phyloP scores from a whole-genome alignment of 345 rosid species.

The Citrus mangshanensis region DNA sequence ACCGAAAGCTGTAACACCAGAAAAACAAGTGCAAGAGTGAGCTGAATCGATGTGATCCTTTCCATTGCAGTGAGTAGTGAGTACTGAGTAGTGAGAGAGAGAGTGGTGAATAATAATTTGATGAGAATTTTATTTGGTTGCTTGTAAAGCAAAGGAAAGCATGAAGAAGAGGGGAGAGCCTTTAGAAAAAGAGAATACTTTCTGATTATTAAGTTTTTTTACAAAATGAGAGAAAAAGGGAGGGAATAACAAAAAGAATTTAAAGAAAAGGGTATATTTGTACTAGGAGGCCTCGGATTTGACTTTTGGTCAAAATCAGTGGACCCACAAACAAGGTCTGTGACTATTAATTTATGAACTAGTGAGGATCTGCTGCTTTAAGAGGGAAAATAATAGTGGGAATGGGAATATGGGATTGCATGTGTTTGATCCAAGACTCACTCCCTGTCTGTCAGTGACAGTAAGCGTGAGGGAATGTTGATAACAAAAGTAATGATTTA shows the following conservation, averaged over 20 bases:
- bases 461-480: conserved; percentile 44
- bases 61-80: conserved; percentile 51
- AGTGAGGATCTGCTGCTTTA: conserved; percentile 22
- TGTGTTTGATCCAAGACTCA: conserved; percentile 36
- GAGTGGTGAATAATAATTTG: conserved; percentile 34
- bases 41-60: conserved; percentile 25
- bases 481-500: neutral
- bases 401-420: neutral
- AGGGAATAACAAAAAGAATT: neutral
- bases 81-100: conserved; percentile 11
- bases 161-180: conserved; percentile 15
- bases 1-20: conserved; percentile 26
- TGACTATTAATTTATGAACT: neutral
- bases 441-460: conserved; percentile 27
- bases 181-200: conserved; percentile 38
- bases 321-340: conserved; percentile 30
- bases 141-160: conserved; percentile 17
- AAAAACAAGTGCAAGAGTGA: conserved; percentile 26
- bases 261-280: neutral
- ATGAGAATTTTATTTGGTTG: conserved; percentile 36
- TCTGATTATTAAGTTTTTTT: neutral
- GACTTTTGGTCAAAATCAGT: conserved; percentile 39
- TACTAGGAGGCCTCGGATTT: conserved; percentile 19
- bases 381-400: neutral
- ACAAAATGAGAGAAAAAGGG: conserved; percentile 25